Evolutionary conservation across 2,329 filamentous ascomycete species (phyloP), one percentile per base, ranked within the genome.

Genomic region (Penicillium sp.): DNA sequence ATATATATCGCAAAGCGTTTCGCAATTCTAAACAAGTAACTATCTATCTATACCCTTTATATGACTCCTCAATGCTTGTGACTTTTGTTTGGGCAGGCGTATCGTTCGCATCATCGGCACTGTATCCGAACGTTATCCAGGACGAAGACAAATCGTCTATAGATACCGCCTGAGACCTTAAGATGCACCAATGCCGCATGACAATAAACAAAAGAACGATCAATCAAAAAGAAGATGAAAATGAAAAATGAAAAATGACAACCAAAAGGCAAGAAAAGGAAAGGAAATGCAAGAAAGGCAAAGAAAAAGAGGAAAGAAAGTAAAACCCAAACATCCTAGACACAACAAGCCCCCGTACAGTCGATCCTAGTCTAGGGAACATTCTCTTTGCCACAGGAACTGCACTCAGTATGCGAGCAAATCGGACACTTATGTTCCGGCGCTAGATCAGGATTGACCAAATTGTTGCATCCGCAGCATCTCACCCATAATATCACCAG

Each of bases 371-470:
- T 38, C 25, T 36, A 55, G 1, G 16, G 47, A 27, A 55, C 53
- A 27, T 21, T 39, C 34, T 51, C 53, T 9, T 9, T 40, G 10
- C 10, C 10, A 11, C 53, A 55, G 9, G 2, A 16, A 3, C 1
- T 0, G 4, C 40, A 45, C 21, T 19, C 15, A 3, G 19, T 5
- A 34, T 55, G 53, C 7, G 47, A 19, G 21, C 47, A 55, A 16
- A 36, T 38, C 5, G 53, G 25, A n/a, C 53, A 55, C 1, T 21
- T 33, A 2, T 8, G 4, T 1, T 57, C 62, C 0, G 47, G 36
- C 7, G 50, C 53, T 25, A 70, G 50, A 8, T 13, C 55, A 1
- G 68, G 66, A 19, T 68, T 70, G 54, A 60, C 63, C 21, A 57
- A 15, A 5, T 47, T 46, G 0, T 19, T 2, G 41, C 68, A 72